Conservation (phyloP, 2,329 filamentous ascomycete genomes). For the Thyridium curvatum region DNA sequence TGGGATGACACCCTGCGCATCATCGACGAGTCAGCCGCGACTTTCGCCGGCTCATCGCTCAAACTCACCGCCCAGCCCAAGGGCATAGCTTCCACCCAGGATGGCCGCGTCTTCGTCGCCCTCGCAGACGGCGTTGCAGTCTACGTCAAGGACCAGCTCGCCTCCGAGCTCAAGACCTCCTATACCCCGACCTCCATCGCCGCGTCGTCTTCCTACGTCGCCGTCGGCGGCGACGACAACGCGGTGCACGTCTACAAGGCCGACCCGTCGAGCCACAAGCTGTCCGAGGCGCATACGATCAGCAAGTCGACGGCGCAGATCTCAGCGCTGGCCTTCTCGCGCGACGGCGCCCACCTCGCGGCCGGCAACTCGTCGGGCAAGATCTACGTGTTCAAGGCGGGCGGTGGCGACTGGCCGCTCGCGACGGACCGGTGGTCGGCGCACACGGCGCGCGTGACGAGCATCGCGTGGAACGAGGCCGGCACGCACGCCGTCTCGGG, state of each 20-base stretch:
- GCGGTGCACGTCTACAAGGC: slow-evolving; percentile 68
- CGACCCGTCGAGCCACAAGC: slow-evolving; percentile 43
- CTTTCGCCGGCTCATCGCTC: slow-evolving; percentile 63
- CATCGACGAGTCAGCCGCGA: slow-evolving; percentile 67
- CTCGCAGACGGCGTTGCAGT: slow-evolving; percentile 43
- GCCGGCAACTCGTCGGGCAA: slow-evolving; percentile 81
- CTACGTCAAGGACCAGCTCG: slow-evolving; percentile 55
- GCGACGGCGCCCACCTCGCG: slow-evolving; percentile 69
- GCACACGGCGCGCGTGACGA: slow-evolving; percentile 51
- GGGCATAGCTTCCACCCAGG: slow-evolving; percentile 54
- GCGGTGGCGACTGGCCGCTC: slow-evolving; percentile 49
- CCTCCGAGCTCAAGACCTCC: slow-evolving; percentile 50
- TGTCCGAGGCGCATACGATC: slow-evolving; percentile 50
- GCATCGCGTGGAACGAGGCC: slow-evolving; percentile 68
- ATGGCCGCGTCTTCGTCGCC: slow-evolving; percentile 49
- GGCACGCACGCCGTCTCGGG: slow-evolving; percentile 79
- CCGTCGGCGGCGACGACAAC: slow-evolving; percentile 65
- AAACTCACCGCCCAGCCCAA: slow-evolving; percentile 78
- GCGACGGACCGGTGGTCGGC: slow-evolving; percentile 69
- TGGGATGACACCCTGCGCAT: slow-evolving; percentile 91
- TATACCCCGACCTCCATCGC: slow-evolving; percentile 68
- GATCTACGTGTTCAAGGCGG: slow-evolving; percentile 72
- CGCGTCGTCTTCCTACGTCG: slow-evolving; percentile 60
- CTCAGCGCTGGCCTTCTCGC: slow-evolving; percentile 78
- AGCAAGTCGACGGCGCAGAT: slow-evolving; percentile 65